A percentile compares a stretch with the other conserved stretches of the same genome.
These are phyloP conservation scores for Suillus brevipes DNA, from an alignment of 768 basidiomycete genomes.

Conservation along the genomic window DNA sequence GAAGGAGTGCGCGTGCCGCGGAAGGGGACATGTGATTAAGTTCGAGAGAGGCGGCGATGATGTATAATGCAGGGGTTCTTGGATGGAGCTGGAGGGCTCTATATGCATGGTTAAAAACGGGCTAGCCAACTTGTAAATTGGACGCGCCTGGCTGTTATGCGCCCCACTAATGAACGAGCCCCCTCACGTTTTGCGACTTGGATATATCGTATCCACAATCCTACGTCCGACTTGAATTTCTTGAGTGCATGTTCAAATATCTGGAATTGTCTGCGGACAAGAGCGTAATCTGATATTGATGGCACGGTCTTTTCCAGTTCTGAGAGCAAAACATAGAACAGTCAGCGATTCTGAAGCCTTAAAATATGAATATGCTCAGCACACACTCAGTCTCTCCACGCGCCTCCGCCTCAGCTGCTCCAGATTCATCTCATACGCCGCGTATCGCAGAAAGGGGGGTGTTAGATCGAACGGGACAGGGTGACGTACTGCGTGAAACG, in stretches of 20 bases:
- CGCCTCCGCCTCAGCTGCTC: slow-evolving; percentile 80
- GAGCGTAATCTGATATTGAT: slow-evolving; percentile 80
- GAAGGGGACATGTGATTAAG: slow-evolving; percentile 69
- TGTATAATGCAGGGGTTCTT: slow-evolving; percentile 71
- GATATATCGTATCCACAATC: slow-evolving; percentile 88
- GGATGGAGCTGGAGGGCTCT: slow-evolving; percentile 91
- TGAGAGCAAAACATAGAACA: slow-evolving; percentile 14
- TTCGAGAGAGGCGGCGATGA: slow-evolving; percentile 84
- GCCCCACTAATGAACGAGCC: slow-evolving; percentile 75
- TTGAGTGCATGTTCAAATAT: slow-evolving; percentile 89
- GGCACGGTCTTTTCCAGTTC: slow-evolving; percentile 40
- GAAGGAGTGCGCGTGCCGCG: slow-evolving; percentile 80
- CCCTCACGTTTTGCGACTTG: slow-evolving; percentile 79
- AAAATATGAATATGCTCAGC: slow-evolving; percentile 9
- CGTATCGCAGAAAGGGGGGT: slow-evolving; percentile 88
- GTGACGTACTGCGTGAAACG: too few relatives aligned
- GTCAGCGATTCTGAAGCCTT: not conserved
- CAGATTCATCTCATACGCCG: slow-evolving; percentile 87
- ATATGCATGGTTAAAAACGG: slow-evolving; percentile 1
- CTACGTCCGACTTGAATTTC: slow-evolving; percentile 86
- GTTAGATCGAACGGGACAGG: too few relatives aligned
- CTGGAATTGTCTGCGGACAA: slow-evolving; percentile 82
- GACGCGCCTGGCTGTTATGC: slow-evolving; percentile 77
- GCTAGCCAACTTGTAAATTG: not conserved
- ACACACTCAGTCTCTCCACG: slow-evolving; percentile 67